These are phyloP conservation scores for Fusarium veterinarium DNA, from an alignment of 2,329 filamentous ascomycete species.

Conservation along the genomic window DNA sequence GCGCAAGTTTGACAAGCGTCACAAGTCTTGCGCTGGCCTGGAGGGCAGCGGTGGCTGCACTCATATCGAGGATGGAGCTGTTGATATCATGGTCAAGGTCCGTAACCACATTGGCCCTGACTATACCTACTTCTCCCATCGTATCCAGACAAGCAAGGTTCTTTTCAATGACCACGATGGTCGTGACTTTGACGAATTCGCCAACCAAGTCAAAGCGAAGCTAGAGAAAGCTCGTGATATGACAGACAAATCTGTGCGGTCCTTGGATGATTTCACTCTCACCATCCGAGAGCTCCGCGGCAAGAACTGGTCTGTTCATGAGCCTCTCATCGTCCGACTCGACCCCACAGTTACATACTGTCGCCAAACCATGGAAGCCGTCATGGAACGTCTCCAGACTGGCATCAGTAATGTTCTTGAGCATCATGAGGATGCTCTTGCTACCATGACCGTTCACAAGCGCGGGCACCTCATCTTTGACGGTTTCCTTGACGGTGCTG, in stretches of 20 bases:
- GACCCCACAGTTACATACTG: conserved; percentile 56
- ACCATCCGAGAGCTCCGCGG: conserved; percentile 60
- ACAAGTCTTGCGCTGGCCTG: conserved; percentile 50
- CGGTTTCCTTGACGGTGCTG: conserved; percentile 46
- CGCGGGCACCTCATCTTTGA: conserved; percentile 61
- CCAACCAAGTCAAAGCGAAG: conserved; percentile 52
- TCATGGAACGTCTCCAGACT: conserved; percentile 63
- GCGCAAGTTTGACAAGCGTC: conserved; percentile 54
- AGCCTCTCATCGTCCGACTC: conserved; percentile 59
- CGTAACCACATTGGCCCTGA: conserved; percentile 62
- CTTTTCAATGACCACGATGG: conserved; percentile 58
- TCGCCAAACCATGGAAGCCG: conserved; percentile 59
- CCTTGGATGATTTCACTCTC: conserved; percentile 61
- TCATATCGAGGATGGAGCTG: conserved; percentile 56
- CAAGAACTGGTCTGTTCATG: conserved; percentile 57
- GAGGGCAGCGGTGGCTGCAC: conserved; percentile 54
- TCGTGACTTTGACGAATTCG: conserved; percentile 58
- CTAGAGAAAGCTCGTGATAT: conserved; percentile 54
- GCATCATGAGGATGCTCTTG: conserved; percentile 58
- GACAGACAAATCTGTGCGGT: conserved; percentile 55
- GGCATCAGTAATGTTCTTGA: conserved; percentile 62
- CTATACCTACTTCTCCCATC: conserved; percentile 58
- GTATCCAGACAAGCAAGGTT: conserved; percentile 56
- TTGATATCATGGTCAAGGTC: conserved; percentile 59
- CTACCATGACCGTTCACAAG: conserved; percentile 61